Conservation (phyloP, 768 basidiomycete species). For the Auriscalpium microsporum region DNA sequence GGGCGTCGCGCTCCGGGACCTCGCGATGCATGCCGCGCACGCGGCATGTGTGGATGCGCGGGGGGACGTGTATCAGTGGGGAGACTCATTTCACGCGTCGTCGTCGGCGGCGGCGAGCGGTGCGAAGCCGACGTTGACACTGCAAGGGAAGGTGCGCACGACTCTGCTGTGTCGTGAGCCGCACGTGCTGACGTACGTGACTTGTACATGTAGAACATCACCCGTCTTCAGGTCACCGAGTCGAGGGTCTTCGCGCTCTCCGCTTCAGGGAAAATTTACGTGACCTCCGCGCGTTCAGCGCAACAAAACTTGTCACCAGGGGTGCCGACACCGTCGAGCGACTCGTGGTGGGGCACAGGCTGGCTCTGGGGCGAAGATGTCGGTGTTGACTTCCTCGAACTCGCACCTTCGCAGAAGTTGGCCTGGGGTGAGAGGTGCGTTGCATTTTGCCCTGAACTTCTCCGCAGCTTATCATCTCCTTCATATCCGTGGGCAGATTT, state of each 20-base stretch:
- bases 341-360: slow-evolving; percentile 53
- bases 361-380: slow-evolving; percentile 51
- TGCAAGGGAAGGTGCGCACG: slow-evolving; percentile 53
- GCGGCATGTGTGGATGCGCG: slow-evolving; percentile 71
- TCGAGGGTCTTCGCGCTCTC: slow-evolving; percentile 72
- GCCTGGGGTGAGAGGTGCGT: slow-evolving; percentile 59
- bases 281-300: slow-evolving; percentile 43
- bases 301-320: slow-evolving; percentile 37
- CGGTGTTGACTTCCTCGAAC: slow-evolving; percentile 47
- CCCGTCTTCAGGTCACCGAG: slow-evolving; percentile 49
- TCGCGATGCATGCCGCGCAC: slow-evolving; percentile 56
- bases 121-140: slow-evolving; percentile 39
- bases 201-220: slow-evolving; percentile 47
- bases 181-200: background rate
- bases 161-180: too few species aligned
- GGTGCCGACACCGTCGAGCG: slow-evolving; percentile 33
- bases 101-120: slow-evolving; percentile 16
- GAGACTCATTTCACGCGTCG: slow-evolving; percentile 46
- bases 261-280: slow-evolving; percentile 66
- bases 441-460: background rate
- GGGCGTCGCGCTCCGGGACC: slow-evolving; percentile 62
- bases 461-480: background rate
- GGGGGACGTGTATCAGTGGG: slow-evolving; percentile 85
- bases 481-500: slow-evolving; percentile 38
- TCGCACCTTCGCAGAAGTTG: slow-evolving; percentile 49